Base-by-base conservation (phyloP, 2,329 filamentous ascomycete species). In the Ceratocystis variospora region DNA sequence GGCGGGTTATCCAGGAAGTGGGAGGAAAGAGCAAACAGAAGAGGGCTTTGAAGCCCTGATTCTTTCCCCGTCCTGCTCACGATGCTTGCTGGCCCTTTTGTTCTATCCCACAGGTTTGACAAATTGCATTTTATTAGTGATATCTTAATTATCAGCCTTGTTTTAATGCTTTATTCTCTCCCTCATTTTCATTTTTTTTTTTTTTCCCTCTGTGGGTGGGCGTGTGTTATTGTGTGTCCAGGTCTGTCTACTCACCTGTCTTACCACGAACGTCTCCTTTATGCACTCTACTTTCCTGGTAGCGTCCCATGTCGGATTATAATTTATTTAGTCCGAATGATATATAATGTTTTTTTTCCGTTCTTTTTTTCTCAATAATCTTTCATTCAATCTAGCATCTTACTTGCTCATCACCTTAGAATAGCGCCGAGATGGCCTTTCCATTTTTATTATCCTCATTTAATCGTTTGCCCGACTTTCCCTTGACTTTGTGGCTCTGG, bases 301-400 rank as follows among this genome's bases (percentile, higher is more conserved):
- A 19, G 46, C n/a, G 46, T 50, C n/a, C 46, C 46, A 50, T 50
- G 46, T 50, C n/a, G n/a, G n/a, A 19, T 50, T 25, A 19, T 31
- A 57, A 57, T 57, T 57, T 57, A 25, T 22, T 22, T 10, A 31
- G 53, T 57, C 15, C 53, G 17, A 15, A 57, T 57, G 53, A 31
- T 57, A 31, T 12, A 57, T 57, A 6, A 17, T 57, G 6, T 5
- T 10, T 59, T 57, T 61, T 71, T 67, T 68, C 53, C 53, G 33
- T 65, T 44, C n/a, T 37, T 0, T 41, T 12, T 41, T 41, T 15
- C 22, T 2, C 37, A 41, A 4, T 41, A 41, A 41, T 41, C 2
- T 41, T 41, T 12, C 37, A 41, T 50, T 50, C n/a, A 19, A 19
- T 50, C 22, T 50, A 19, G 19, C 46, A 22, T 53, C 19, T 53